Conservation (phyloP, 176 grass and related monocot species). For the Pontederia paniculata region DNA sequence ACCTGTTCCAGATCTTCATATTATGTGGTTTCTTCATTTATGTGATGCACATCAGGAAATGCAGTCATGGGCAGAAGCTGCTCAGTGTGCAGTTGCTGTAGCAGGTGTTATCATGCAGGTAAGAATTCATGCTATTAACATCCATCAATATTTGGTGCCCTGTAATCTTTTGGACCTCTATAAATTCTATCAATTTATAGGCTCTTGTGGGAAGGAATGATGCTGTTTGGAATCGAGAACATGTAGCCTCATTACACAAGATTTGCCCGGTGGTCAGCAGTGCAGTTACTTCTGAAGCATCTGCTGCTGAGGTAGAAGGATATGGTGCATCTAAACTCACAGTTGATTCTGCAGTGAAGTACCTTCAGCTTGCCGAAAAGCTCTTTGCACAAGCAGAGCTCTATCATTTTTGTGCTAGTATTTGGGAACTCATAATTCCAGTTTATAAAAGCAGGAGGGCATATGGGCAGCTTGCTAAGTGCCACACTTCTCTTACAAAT, state of each 20-base stretch:
- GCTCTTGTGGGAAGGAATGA: constrained; percentile 97
- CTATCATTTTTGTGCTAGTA: constrained; percentile 87
- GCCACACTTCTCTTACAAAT: constrained; percentile 73
- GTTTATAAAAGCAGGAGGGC: constrained; percentile 90
- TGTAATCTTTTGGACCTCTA: neutral
- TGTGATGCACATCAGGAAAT: constrained; percentile 98
- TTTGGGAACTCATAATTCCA: constrained; percentile 93
- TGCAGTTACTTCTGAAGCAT: constrained; percentile 61
- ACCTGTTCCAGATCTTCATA: constrained; percentile 93
- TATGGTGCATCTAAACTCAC: constrained; percentile 96
- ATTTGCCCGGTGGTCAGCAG: constrained; percentile 88
- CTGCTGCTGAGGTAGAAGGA: constrained; percentile 95
- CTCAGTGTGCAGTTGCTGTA: constrained; percentile 96
- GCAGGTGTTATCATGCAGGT: constrained; percentile 99
- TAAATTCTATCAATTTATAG: constrained; percentile 31
- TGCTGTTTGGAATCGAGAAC: constrained; percentile 81
- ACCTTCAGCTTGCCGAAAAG: constrained; percentile 92
- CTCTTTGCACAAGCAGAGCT: constrained; percentile 92
- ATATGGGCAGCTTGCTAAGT: constrained; percentile 93
- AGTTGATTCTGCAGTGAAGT: constrained; percentile 90
- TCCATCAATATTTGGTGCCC: neutral
- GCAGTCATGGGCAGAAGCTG: constrained; percentile 99
- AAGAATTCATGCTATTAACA: neutral
- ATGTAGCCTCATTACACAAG: constrained; percentile 69
- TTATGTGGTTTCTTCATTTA: constrained; percentile 97